A percentile compares a stretch with the other conserved stretches of the same genome.
Conservation (phyloP, 1,284 basidiomycete species). For the Malassezia slooffiae region DNA sequence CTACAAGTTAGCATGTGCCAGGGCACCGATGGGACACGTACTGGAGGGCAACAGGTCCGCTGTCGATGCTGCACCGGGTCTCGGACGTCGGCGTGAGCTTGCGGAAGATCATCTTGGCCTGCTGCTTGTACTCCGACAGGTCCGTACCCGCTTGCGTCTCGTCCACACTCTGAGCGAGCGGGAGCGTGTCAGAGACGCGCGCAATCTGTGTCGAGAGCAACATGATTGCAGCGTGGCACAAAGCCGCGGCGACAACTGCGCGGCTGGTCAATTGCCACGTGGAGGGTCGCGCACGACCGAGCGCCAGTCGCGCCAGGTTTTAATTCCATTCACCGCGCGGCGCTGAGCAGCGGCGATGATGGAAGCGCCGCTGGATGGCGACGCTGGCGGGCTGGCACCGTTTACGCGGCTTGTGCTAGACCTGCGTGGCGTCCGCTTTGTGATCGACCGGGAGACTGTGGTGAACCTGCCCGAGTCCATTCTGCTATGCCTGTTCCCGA, state of each 20-base stretch:
- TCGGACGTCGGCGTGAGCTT: slow-evolving; percentile 79
- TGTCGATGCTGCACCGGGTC: slow-evolving; percentile 91
- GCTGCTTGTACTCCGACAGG: slow-evolving; percentile 94
- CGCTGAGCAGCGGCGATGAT: slow-evolving; percentile 15
- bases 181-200: slow-evolving; percentile 36
- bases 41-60: slow-evolving; percentile 86
- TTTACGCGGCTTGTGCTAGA: slow-evolving; percentile 79
- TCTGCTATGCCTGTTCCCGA: slow-evolving; percentile 88
- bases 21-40: slow-evolving; percentile 47
- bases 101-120: slow-evolving; percentile 89
- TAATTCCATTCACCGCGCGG: too few relatives aligned
- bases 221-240: too few relatives aligned
- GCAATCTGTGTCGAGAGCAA: slow-evolving; percentile 42
- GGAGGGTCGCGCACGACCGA: too few relatives aligned
- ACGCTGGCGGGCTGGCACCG: slow-evolving; percentile 14
- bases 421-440: slow-evolving; percentile 78
- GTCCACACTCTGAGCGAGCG: slow-evolving; percentile 43
- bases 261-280: too few relatives aligned
- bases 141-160: slow-evolving; percentile 69
- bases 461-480: slow-evolving; percentile 98
- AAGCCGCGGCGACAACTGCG: too few relatives aligned
- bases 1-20: slow-evolving; percentile 49
- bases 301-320: too few relatives aligned
- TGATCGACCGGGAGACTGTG: slow-evolving; percentile 91
- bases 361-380: slow-evolving; percentile 22